These are phyloP conservation scores for Euclidium syriacum DNA, from an alignment of 345 rosid genomes.

Conservation along the genomic window DNA sequence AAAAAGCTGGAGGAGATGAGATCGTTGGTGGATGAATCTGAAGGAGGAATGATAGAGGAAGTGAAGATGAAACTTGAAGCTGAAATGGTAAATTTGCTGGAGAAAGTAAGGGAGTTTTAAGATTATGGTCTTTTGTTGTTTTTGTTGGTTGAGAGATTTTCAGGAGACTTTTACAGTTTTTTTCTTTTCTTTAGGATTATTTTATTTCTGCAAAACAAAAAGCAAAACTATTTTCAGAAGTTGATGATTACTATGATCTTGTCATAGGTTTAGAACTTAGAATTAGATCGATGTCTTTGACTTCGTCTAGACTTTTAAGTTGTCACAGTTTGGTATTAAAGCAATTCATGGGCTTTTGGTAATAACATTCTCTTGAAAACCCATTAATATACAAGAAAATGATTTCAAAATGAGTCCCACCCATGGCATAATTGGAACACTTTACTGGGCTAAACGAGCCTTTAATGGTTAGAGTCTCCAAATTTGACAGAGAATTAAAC, in stretches of 20 bases:
- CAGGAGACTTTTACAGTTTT: conserved; percentile 13
- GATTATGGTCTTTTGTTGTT: conserved; percentile 8
- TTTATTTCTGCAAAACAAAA: conserved; percentile 2
- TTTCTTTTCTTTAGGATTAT: conserved; percentile 23
- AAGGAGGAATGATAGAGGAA: conserved; percentile 30
- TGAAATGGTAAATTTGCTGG: conserved; percentile 34
- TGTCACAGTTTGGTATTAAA: neutral
- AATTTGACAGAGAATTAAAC: too few species aligned
- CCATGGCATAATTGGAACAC: too few species aligned
- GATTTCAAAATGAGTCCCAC: too few species aligned
- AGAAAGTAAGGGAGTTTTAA: conserved; percentile 35
- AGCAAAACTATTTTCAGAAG: neutral
- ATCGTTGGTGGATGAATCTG: conserved; percentile 31
- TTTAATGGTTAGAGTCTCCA: too few species aligned
- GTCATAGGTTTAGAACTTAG: conserved; percentile 9
- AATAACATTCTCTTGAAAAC: too few species aligned
- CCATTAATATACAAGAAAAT: too few species aligned
- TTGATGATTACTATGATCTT: conserved; percentile 15
- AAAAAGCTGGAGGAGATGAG: conserved; percentile 37
- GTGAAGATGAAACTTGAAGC: conserved; percentile 34
- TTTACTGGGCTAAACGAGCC: too few species aligned
- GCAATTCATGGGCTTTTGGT: neutral
- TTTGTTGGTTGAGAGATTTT: conserved; percentile 23
- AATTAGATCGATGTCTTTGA: neutral
- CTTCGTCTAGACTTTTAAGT: neutral